These are phyloP conservation scores for Thinopyrum elongatum DNA, from an alignment of 176 grass and related monocot species.

Conservation along the genomic window DNA sequence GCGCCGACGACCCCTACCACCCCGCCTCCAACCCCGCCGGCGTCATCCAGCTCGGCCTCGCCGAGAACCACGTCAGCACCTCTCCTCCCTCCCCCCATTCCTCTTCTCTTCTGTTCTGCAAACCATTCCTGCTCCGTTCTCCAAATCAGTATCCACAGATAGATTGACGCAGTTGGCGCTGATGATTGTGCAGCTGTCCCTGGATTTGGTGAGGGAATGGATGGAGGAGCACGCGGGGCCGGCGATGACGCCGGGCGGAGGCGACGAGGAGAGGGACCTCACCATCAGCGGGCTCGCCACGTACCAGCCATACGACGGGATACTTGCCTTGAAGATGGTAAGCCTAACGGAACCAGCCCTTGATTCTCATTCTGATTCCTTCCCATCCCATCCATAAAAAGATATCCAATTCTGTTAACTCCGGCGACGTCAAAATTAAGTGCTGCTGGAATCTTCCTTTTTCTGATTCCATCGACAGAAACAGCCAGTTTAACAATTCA, in stretches of 20 bases:
- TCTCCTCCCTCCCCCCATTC: neutral
- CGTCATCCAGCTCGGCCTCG: conserved; percentile 86
- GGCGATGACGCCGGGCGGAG: conserved; percentile 33
- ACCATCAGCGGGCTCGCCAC: conserved; percentile 74
- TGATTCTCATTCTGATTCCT: neutral
- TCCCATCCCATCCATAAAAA: neutral
- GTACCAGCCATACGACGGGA: conserved; percentile 83
- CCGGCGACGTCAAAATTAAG: neutral
- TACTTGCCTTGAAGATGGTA: conserved; percentile 92
- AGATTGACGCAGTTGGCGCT: conserved; percentile 6
- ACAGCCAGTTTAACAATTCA: neutral
- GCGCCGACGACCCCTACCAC: conserved; percentile 56
- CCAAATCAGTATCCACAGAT: neutral
- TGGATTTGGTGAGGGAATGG: conserved; percentile 88
- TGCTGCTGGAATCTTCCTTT: neutral
- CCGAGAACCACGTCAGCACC: conserved; percentile 64
- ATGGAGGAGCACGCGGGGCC: conserved; percentile 54
- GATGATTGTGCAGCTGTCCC: conserved; percentile 54
- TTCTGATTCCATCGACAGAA: neutral
- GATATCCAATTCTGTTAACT: neutral
- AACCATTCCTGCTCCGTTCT: neutral
- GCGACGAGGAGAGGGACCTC: conserved; percentile 39
- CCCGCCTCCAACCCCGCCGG: conserved; percentile 50
- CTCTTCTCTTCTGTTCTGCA: neutral
- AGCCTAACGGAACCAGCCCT: conserved; percentile 17